Evolutionary conservation across 345 rosid species (phyloP), one percentile per base, ranked within the genome.

Genomic region (Toxicodendron radicans): DNA sequence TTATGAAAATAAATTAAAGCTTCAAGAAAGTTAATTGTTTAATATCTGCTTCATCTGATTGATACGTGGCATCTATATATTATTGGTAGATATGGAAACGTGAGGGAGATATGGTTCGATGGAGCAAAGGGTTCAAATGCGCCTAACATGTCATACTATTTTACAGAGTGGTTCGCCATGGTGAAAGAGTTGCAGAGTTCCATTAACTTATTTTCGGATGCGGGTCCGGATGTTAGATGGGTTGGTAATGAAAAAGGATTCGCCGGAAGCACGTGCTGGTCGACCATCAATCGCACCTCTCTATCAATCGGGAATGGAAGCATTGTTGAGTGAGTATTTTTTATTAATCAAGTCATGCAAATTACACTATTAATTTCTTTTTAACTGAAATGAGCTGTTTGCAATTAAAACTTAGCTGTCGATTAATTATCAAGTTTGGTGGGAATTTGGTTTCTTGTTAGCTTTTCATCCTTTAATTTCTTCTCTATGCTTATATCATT

Each of bases 91-190:
- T 88, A 91, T 53, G 90, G 86, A n/a, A 72, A 74, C 20, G 83
- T 87, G 48, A 79, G 78, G 53, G 95, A 91, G 84, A 91, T 91
- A 74, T 91, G 95, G 95, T 91, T 91, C 61, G 95, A 91, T 68
- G 95, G 95, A 61, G 87, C 88, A 1, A 91, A 91, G 68, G 95
- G 92, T 1, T 17, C 84, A 0, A 79, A 85, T 52, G 92, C 86
- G 2, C 84, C 85, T 18, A 91, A 91, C 73, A 87, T 89, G 87
- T 75, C 89, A 3, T 91, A 87, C 51, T 79, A 91, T 67, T 91
- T 91, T 74, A 20, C 70, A 1, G 96, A 87, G 12, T 91, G 96
- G 96, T 91, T 91, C 66, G 82, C 85, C 3, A 91, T 89, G 96
- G 96, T 86, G 79, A 87, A 77, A 76, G 93, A 89, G 66, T 65